Conservation (phyloP, 2,329 filamentous ascomycete genomes). For the Colletotrichum sp. region DNA sequence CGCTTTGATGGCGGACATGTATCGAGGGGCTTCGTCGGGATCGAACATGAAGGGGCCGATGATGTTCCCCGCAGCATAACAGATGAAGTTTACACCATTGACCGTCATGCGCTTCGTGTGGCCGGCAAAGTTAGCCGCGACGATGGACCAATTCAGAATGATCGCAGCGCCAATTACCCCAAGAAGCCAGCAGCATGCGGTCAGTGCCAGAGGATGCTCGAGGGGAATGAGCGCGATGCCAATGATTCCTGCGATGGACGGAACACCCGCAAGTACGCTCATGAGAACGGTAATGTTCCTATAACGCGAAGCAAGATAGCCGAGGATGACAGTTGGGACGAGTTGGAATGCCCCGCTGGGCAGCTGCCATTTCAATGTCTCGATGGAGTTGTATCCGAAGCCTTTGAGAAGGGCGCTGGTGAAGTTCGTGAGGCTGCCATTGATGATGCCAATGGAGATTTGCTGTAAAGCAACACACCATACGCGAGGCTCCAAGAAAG, state of each 20-base stretch:
- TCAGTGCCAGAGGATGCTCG: slow-evolving; percentile 50
- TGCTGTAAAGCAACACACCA: neutral
- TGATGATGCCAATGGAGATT: neutral
- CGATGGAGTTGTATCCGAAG: neutral
- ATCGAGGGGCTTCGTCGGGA: neutral
- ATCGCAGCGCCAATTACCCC: slow-evolving; percentile 54
- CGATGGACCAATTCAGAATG: slow-evolving; percentile 56
- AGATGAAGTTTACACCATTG: slow-evolving; percentile 53
- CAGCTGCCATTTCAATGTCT: neutral
- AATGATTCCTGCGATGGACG: slow-evolving; percentile 47
- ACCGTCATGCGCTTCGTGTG: slow-evolving; percentile 57
- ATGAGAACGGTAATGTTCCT: neutral
- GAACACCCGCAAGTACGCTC: slow-evolving; percentile 9
- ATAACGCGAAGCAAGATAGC: neutral
- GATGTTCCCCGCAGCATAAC: slow-evolving; percentile 54
- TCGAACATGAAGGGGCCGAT: slow-evolving; percentile 38
- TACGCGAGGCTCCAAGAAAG: neutral
- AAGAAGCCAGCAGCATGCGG: slow-evolving; percentile 59
- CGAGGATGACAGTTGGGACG: neutral
- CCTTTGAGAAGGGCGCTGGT: neutral
- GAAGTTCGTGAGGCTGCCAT: neutral
- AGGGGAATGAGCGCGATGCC: slow-evolving; percentile 53
- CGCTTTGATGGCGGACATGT: neutral
- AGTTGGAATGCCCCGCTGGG: neutral
- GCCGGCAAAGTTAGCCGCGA: slow-evolving; percentile 50